These are phyloP conservation scores for Brassica carinata DNA, from an alignment of 345 rosid species.

Conservation along the genomic window DNA sequence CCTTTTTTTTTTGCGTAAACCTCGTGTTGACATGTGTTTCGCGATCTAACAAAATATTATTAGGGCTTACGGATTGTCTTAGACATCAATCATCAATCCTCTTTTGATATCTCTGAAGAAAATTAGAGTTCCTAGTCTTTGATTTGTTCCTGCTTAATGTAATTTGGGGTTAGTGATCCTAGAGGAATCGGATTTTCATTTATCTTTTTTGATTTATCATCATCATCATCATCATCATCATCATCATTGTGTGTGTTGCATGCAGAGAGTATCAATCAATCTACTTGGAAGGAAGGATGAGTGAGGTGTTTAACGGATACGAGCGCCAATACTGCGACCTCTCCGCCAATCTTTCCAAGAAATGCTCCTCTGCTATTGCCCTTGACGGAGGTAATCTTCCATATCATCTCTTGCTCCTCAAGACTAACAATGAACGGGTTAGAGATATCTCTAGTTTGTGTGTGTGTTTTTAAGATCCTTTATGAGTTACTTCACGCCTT, in stretches of 20 bases:
- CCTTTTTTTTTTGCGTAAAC: not conserved
- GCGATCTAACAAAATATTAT: not conserved
- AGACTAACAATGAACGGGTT: no score
- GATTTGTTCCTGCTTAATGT: constrained; percentile 43
- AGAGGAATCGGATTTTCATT: not conserved
- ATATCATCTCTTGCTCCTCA: not conserved
- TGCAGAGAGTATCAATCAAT: constrained; percentile 5
- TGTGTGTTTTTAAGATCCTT: no score
- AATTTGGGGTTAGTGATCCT: constrained; percentile 31
- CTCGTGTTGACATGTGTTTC: not conserved
- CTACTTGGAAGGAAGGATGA: constrained; percentile 49
- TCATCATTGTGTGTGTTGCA: not conserved
- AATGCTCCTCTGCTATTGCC: constrained; percentile 53
- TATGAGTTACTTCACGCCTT: not conserved
- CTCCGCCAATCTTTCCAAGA: constrained; percentile 59
- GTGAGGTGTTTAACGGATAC: constrained; percentile 60
- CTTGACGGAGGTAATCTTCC: constrained; percentile 55
- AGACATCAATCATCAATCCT: not conserved
- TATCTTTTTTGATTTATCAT: not conserved
- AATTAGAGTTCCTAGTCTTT: not conserved
- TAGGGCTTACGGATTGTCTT: not conserved
- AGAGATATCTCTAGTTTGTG: no score
- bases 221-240: not conserved
- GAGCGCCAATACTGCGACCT: constrained; percentile 70
- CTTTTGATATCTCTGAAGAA: not conserved